Evolutionary conservation across 495 filamentous ascomycete genomes (phyloP).

Genomic region (Penicillium canescens): DNA sequence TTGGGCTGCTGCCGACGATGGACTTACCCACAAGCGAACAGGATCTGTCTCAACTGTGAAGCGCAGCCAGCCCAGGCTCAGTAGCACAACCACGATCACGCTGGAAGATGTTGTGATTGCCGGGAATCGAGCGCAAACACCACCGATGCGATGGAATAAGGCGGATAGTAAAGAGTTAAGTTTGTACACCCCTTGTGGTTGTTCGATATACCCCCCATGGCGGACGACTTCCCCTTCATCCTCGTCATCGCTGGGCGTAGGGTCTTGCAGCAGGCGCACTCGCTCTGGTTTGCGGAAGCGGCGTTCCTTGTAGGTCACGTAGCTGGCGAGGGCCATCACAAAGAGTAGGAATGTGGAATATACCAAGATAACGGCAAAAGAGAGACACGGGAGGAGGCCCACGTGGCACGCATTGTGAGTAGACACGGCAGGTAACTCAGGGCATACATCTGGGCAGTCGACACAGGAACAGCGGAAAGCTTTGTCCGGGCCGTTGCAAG

Average conservation of each 20-base stretch:
- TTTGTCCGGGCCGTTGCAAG: slow-evolving; percentile 84
- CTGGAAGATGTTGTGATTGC: slow-evolving; percentile 74
- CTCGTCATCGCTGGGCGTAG: slow-evolving; percentile 83
- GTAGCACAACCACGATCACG: slow-evolving; percentile 65
- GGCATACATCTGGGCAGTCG: slow-evolving; percentile 85
- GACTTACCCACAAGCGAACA: slow-evolving; percentile 92
- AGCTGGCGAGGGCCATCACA: slow-evolving; percentile 65
- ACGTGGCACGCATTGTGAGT: slow-evolving; percentile 73
- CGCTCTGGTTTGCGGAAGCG: slow-evolving; percentile 73
- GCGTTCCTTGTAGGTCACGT: slow-evolving; percentile 72
- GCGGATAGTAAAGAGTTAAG: slow-evolving; percentile 76
- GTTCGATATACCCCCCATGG: slow-evolving; percentile 67
- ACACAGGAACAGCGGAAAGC: slow-evolving; percentile 88
- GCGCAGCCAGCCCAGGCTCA: slow-evolving; percentile 83
- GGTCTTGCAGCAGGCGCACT: slow-evolving; percentile 81
- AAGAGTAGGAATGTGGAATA: slow-evolving; percentile 76
- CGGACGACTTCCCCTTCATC: slow-evolving; percentile 76
- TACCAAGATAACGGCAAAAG: slow-evolving; percentile 84
- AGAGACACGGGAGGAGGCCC: slow-evolving; percentile 83
- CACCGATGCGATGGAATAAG: slow-evolving; percentile 82
- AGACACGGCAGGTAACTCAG: slow-evolving; percentile 71
- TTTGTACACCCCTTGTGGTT: slow-evolving; percentile 65
- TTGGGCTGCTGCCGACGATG: slow-evolving; percentile 82
- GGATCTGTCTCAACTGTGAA: slow-evolving; percentile 88
- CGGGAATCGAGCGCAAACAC: slow-evolving; percentile 78